A percentile compares a stretch with the other conserved stretches of the same genome.
Evolutionary conservation across 2,329 filamentous ascomycete species (phyloP).

Genomic region (Cladosporium cucumerinum): DNA sequence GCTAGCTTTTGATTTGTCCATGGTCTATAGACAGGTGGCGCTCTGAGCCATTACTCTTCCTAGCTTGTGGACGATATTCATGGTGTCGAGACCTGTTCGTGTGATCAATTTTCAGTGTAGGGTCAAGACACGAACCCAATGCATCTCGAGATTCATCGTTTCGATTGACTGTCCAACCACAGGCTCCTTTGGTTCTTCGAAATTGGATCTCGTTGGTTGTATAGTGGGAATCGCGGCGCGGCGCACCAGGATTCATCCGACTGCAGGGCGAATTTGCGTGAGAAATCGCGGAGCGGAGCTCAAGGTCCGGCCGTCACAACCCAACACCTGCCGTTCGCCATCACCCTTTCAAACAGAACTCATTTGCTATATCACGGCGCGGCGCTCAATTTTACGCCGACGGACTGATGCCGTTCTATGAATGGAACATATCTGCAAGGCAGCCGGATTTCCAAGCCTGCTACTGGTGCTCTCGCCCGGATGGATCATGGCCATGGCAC

Average conservation of each 20-base stretch:
- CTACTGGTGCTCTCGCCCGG: neutral
- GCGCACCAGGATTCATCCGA: neutral
- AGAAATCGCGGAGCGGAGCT: neutral
- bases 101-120: neutral
- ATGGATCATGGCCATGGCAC: neutral
- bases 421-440: neutral
- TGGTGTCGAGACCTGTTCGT: neutral
- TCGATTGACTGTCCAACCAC: neutral
- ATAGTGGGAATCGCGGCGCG: neutral
- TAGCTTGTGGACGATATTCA: neutral
- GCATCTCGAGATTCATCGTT: neutral
- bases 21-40: neutral
- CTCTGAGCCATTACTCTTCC: neutral
- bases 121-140: neutral
- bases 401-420: neutral
- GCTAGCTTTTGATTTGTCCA: neutral
- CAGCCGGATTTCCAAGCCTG: neutral
- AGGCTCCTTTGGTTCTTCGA: neutral
- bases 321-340: neutral
- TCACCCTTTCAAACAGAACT: neutral
- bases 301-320: neutral
- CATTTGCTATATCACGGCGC: neutral
- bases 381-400: neutral
- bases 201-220: neutral
- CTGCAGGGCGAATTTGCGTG: neutral